Conservation (phyloP, 495 filamentous ascomycete species). For the Aspergillus egyptiacus region DNA sequence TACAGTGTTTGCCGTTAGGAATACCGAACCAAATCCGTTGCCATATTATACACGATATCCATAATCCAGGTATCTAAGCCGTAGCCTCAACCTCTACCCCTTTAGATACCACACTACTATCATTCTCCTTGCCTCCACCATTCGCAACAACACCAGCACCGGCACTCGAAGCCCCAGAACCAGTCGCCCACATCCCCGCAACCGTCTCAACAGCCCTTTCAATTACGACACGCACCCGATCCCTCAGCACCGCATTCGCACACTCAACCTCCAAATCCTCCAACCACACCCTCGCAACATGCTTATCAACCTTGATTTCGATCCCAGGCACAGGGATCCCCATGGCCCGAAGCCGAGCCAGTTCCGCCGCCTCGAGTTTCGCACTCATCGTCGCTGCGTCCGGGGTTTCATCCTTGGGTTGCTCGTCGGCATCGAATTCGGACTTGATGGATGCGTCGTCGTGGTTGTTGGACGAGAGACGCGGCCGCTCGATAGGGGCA, state of each 20-base stretch:
- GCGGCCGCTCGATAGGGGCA: constrained; percentile 65
- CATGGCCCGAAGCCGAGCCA: constrained; percentile 65
- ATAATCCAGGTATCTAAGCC: constrained; percentile 13
- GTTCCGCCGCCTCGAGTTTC: constrained; percentile 53
- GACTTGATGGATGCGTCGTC: constrained; percentile 30
- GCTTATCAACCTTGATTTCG: constrained; percentile 80
- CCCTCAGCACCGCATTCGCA: constrained; percentile 60
- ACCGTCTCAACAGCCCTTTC: constrained; percentile 90
- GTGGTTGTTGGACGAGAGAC: constrained; percentile 32
- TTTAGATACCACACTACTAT: constrained; percentile 17
- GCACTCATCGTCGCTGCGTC: constrained; percentile 43
- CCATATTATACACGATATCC: background rate
- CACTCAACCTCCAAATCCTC: constrained; percentile 89
- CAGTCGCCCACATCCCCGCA: constrained; percentile 61
- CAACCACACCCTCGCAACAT: constrained; percentile 83
- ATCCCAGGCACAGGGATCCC: constrained; percentile 87
- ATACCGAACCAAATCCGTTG: background rate
- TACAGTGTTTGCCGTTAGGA: background rate
- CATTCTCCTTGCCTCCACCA: constrained; percentile 14
- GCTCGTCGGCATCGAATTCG: constrained; percentile 18
- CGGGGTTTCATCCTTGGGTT: constrained; percentile 22
- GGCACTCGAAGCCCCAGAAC: constrained; percentile 18
- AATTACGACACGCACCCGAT: constrained; percentile 80
- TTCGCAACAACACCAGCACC: no score
- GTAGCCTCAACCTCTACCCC: constrained; percentile 26